Percentiles rank a stretch among this genome's conserved stretches.
Conservation (phyloP, 208 protist genomes). For the Trypanosoma conorhini region DNA sequence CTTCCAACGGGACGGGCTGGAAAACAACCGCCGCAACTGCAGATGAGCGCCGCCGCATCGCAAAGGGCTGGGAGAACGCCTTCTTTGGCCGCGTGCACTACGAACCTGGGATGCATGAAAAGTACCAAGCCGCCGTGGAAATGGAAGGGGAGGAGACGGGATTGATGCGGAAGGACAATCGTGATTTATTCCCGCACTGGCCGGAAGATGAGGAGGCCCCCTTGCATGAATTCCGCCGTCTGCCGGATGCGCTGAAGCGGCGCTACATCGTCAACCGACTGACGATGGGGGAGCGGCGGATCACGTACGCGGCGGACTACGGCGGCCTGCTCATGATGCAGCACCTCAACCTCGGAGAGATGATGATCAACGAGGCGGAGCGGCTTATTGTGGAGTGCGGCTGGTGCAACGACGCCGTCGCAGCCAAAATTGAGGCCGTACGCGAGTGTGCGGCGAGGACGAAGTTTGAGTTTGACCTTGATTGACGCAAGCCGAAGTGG, state of each 20-base stretch:
- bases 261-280: conserved; percentile 79
- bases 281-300: conserved; percentile 73
- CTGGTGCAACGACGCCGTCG: conserved; percentile 76
- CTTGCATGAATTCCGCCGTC: conserved; percentile 40
- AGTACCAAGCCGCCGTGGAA: conserved; percentile 51
- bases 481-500: conserved; percentile 31
- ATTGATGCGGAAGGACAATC: conserved; percentile 18
- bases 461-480: conserved; percentile 86
- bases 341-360: conserved; percentile 79
- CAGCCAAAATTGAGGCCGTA: conserved; percentile 52
- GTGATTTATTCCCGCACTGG: conserved; percentile 65
- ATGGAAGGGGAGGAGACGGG: conserved; percentile 43
- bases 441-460: conserved; percentile 37
- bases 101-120: conserved; percentile 82
- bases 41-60: conserved; percentile 62
- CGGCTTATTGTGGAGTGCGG: conserved; percentile 58
- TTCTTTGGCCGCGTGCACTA: conserved; percentile 85
- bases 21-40: conserved; percentile 32
- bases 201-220: conserved; percentile 75
- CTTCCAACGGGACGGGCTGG: neutral
- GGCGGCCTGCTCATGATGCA: conserved; percentile 85
- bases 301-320: conserved; percentile 76
- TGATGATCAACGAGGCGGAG: conserved; percentile 78
- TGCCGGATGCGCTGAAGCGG: conserved; percentile 52
- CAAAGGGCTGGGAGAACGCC: conserved; percentile 80